Evolutionary conservation across 768 basidiomycete genomes (phyloP).

Genomic region (Amanita fuliginea): DNA sequence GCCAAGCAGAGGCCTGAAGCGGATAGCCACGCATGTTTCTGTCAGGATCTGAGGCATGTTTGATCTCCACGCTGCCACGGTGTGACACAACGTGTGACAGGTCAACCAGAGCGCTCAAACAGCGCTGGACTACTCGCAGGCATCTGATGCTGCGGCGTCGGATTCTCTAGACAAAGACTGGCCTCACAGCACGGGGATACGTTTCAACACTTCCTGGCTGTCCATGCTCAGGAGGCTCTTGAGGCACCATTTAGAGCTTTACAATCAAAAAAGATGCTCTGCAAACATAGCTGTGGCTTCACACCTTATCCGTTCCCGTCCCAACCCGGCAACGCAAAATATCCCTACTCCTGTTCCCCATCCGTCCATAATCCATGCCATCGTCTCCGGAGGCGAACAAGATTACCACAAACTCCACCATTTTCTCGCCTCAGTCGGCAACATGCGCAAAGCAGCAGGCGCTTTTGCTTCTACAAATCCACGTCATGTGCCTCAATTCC

Average conservation of each 20-base stretch:
- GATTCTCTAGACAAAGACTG: not conserved
- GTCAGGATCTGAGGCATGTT: not conserved
- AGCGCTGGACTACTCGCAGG: not conserved
- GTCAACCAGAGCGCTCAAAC: not conserved
- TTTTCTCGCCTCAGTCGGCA: constrained; percentile 16
- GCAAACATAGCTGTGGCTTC: not conserved
- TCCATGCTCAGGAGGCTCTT: constrained; percentile 62
- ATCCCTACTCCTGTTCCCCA: not conserved
- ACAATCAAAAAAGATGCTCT: constrained; percentile 9
- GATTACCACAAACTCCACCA: constrained; percentile 7
- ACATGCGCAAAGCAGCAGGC: constrained; percentile 20
- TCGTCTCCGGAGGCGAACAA: not conserved
- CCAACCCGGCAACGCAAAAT: not conserved
- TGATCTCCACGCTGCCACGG: not conserved
- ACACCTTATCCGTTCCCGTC: not conserved
- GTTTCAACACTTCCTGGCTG: constrained; percentile 29
- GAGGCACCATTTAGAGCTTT: constrained; percentile 32
- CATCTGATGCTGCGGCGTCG: constrained; percentile 3
- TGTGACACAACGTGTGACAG: not conserved
- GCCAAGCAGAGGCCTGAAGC: not conserved
- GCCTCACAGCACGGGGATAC: constrained; percentile 3
- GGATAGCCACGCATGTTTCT: not conserved
- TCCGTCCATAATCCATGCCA: not conserved
- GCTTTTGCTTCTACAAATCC: constrained; percentile 19
- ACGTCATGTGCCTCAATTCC: constrained; percentile 32